Conservation (phyloP, 495 filamentous ascomycete species). For the Sordaria brevicollis region DNA sequence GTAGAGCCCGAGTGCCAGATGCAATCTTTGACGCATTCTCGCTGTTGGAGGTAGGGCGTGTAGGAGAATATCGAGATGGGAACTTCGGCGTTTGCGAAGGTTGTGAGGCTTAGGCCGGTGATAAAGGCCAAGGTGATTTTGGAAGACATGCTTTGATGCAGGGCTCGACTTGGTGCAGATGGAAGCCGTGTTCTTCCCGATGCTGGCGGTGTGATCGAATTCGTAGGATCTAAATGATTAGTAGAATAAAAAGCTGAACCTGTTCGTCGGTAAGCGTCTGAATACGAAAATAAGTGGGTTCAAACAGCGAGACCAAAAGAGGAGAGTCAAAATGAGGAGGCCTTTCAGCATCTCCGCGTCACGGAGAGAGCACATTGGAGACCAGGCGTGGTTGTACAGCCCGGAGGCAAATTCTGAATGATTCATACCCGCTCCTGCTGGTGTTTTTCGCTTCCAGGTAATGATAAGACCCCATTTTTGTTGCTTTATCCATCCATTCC, state of each 20-base stretch:
- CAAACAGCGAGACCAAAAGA: no score
- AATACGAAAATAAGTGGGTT: no score
- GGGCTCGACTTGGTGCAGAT: not conserved
- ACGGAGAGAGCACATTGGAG: not conserved
- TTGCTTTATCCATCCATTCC: not conserved
- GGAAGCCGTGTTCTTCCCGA: not conserved
- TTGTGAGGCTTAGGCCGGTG: not conserved
- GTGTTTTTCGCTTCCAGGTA: not conserved
- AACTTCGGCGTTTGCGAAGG: not conserved
- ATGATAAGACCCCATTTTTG: not conserved
- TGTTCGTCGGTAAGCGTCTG: not conserved
- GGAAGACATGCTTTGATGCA: not conserved
- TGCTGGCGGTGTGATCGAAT: not conserved
- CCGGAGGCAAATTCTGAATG: not conserved
- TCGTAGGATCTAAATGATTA: not conserved
- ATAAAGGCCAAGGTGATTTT: not conserved
- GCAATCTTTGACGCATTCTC: constrained; percentile 6
- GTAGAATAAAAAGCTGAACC: not conserved
- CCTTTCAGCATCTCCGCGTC: not conserved
- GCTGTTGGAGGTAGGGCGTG: not conserved
- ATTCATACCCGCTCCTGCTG: not conserved
- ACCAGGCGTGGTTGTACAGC: not conserved
- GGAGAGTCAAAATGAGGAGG: not conserved
- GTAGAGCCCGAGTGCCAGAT: not conserved
- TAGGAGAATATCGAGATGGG: constrained; percentile 1